Evolutionary conservation across 108 stramenopile genomes (phyloP), one percentile per base, ranked within the genome.

Genomic region (Aureococcus anophagefferens): DNA sequence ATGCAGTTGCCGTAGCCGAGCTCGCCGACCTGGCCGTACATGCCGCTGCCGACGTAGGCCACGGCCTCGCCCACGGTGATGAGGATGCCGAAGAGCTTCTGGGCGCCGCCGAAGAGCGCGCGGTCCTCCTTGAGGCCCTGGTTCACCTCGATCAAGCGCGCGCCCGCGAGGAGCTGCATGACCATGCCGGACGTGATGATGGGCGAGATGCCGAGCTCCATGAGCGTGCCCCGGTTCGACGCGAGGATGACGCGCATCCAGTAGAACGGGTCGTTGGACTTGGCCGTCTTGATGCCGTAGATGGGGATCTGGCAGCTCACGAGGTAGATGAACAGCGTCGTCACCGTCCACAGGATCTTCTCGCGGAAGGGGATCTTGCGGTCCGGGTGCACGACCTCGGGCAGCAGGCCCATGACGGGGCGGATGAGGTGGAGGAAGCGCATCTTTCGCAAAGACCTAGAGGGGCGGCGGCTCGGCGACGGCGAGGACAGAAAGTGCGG

Each of bases 181-280:
- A 96, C 91, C 45, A 96, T 79, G 46, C 93, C 93, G 28, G 93
- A 89, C 32, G 95, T 96, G 33, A 98, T 90, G 72, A 98, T 94
- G 72, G 98, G 98, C 62, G 87, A 85, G 80, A 99, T 99, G 63
- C 98, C 98, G 59, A 99, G 91, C 80, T 99, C 98, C 98, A 99
- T 99, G 40, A 99, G 89, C 44, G 98, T 99, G 64, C 96, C 96
- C 59, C 96, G 89, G 87, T 99, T 99, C 74, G 96, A 98, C 35
- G 98, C 98, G n/a, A 99, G 88, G 74, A 99, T 97, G 63, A 99
- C 96, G 33, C 98, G 91, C 94, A 99, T 95, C 96, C 96, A 98
- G 87, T 95, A 97, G 88, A 99, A 96, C 29, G 98, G 98, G 83
- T 99, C 98, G 51, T 94, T 94, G 32, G 94, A 95, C 83, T 96